phyloP scores from a whole-genome alignment of 495 filamentous ascomycete genomes.

The Neurospora sp. region DNA sequence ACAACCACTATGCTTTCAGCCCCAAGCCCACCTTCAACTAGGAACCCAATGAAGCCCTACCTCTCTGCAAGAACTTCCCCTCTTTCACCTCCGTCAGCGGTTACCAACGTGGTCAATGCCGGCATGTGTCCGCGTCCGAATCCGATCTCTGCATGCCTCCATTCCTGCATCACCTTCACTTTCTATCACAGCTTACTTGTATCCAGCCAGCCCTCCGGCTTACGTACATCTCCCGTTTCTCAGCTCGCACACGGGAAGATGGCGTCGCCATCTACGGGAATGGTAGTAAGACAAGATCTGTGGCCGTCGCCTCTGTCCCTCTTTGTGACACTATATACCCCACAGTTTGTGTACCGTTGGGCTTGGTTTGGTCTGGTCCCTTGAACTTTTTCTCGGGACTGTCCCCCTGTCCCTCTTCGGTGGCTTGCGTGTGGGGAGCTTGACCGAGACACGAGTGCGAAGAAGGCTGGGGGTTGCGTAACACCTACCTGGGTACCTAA shows the following conservation, averaged over 20 bases:
- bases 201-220: background rate
- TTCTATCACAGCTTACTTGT: too few relatives aligned
- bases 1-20: background rate
- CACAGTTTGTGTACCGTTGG: background rate
- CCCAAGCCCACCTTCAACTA: background rate
- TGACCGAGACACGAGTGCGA: background rate
- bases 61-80: background rate
- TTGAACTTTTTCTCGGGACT: background rate
- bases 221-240: background rate
- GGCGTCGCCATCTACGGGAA: background rate
- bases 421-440: background rate
- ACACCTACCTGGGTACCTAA: background rate
- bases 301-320: background rate
- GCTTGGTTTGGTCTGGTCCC: background rate
- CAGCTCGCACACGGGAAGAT: background rate
- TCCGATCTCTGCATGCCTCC: background rate
- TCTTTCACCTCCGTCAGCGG: too few relatives aligned
- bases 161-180: background rate
- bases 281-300: background rate
- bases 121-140: background rate
- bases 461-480: background rate
- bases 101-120: fast-evolving
- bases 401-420: background rate
- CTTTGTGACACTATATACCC: background rate
- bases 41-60: background rate